phyloP scores from a whole-genome alignment of 2,329 filamentous ascomycete genomes.

The Gyromitra esculenta region DNA sequence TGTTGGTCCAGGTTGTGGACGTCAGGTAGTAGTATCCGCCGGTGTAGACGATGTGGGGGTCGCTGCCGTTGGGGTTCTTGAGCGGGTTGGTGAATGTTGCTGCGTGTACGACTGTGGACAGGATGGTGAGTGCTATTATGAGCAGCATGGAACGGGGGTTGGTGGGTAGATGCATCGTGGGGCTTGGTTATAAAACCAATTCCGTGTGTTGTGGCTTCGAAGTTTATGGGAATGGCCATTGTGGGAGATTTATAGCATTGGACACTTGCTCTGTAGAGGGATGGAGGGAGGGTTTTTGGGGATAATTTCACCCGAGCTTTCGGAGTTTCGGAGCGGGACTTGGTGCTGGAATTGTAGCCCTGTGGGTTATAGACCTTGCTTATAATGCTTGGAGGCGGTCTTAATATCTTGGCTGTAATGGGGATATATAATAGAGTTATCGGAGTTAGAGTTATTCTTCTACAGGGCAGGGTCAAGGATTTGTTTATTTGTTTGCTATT shows the following conservation, averaged over 20 bases:
- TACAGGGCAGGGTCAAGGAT: not conserved
- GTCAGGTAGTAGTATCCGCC: conserved; percentile 69
- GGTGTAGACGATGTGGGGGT: conserved; percentile 66
- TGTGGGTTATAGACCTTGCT: not conserved
- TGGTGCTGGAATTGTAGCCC: not conserved
- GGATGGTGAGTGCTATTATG: not conserved
- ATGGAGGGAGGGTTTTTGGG: not conserved
- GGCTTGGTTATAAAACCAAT: not conserved
- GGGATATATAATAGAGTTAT: not conserved
- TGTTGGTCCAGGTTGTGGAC: conserved; percentile 67
- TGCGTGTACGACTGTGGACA: not conserved
- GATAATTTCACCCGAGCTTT: conserved; percentile 25
- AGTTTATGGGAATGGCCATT: not conserved
- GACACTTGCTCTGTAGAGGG: not conserved
- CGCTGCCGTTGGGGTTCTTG: conserved; percentile 64
- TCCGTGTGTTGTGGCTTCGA: not conserved
- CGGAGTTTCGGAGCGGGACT: conserved; percentile 27
- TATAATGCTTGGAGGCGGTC: not conserved
- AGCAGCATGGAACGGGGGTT: not conserved
- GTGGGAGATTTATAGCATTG: not conserved
- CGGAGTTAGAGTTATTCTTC: not conserved
- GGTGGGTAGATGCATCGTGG: conserved; percentile 12
- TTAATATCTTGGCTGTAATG: not conserved
- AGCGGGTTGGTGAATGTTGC: conserved; percentile 66
- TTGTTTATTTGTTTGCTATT: not conserved